A percentile compares a stretch with the other conserved stretches of the same genome.
Evolutionary conservation across 2,329 filamentous ascomycete genomes (phyloP).

Genomic region (Cadophora sp.): DNA sequence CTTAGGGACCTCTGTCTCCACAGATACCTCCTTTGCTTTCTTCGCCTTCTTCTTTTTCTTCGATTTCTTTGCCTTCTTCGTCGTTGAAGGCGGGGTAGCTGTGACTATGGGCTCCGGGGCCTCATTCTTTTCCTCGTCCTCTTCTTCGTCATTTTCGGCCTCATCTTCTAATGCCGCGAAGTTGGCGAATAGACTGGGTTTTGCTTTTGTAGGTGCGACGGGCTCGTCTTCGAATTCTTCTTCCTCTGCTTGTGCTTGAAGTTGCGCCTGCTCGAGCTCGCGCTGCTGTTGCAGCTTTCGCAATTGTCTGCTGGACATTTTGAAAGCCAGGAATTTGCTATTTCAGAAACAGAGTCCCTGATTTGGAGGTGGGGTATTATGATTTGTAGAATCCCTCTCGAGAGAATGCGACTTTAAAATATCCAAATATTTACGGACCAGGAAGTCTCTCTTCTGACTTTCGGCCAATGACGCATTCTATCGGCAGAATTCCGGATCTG

Average conservation of each 20-base stretch:
- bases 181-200: constrained; percentile 60
- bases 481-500: constrained; percentile 9
- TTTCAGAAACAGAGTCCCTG: not conserved
- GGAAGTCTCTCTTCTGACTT: not conserved
- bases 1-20: constrained; percentile 41
- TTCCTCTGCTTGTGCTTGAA: constrained; percentile 34
- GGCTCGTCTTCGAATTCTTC: constrained; percentile 42
- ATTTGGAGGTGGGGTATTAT: not conserved
- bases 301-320: constrained; percentile 46
- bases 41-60: constrained; percentile 57
- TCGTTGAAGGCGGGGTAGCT: constrained; percentile 20
- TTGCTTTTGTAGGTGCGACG: constrained; percentile 45
- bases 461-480: constrained; percentile 40
- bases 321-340: not conserved
- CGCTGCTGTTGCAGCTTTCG: constrained; percentile 45
- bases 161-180: constrained; percentile 53
- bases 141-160: constrained; percentile 45
- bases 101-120: constrained; percentile 44
- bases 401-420: not conserved
- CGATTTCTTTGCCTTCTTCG: constrained; percentile 62
- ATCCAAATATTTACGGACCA: not conserved
- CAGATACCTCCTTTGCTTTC: constrained; percentile 43
- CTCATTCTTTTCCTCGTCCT: constrained; percentile 41
- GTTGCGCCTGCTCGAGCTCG: constrained; percentile 40
- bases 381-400: not conserved